Evolutionary conservation across 768 basidiomycete species (phyloP), one percentile per base, ranked within the genome.

Genomic region (Termitomyces sp.): DNA sequence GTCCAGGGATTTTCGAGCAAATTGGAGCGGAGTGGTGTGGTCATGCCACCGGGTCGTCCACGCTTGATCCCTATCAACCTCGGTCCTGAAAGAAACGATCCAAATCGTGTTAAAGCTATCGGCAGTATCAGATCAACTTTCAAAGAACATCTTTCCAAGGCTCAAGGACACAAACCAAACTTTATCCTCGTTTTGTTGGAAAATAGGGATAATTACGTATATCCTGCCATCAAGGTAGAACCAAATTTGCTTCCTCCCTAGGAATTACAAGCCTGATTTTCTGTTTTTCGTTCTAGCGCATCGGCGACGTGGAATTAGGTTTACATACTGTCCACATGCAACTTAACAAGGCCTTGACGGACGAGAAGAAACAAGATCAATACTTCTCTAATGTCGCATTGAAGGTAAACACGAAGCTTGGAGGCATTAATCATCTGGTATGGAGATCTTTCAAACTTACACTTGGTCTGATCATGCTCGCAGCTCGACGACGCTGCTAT

Each of bases 331-430:
- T 91, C n/a, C 87, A 87, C 64, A 86, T 91, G 84, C 78, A 83
- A 30, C 71, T 86, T 10, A 66, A 63, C 6, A 92, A 91, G 68
- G 87, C 86, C 8, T 68, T 88, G 6, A 73, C 69, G 6, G 79
- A 82, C 16, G 66, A 71, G 14, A 79, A 64, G 54, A 84, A 83
- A 62, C 88, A 89, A 64, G 86, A 89, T 58, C 89, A 92, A 63
- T 94, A 93, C 68, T 81, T 91, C 56, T 88, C 91, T 10, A 93
- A 91, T 61, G 83, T 92, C 38, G 88, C 88, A 0, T 72, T 93
- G 57, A 93, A 94, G 65, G 80, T 91, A 8, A 94, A 94, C 64
- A 84, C 85, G 36, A 94, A 94, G 71, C 82, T 93, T 1, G 89
- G 90, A 5, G 92, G 92, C 0, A 74, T 87, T 23, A 94, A 94